Evolutionary conservation across 768 basidiomycete species (phyloP), one percentile per base, ranked within the genome.

Genomic region (Boletus edulis): DNA sequence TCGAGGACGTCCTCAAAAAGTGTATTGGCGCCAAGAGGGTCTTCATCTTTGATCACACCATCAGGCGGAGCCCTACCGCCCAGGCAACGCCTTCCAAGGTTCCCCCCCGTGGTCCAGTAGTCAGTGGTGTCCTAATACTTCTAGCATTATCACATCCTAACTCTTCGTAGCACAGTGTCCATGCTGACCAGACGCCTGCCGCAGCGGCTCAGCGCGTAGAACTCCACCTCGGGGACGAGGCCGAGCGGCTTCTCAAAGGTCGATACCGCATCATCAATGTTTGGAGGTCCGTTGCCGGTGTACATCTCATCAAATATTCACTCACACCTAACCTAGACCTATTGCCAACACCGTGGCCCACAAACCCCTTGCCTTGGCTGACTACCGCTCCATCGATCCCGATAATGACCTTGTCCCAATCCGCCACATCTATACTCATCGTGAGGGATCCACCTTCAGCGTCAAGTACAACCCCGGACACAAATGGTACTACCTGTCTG

Each of bases 251-350:
- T 18, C 67, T 79, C 49, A 67, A 73, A 52, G 65, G 69, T 13
- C 75, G 77, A 47, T 68, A 71, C 31, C 75, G 73, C 46, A 76
- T 78, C 60, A 76, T 79, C 62, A 79, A 79, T 56, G 72, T 78
- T 46, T 78, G 78, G 78, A 74, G 78, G 59, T 66, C 10, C 43
- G 57, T 43, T 14, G 4, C n/a, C 5, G 11, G 0, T 7, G 14
- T 11, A 18, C 13, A 3, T 32, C 5, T 35, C 27, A 18, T 12
- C 17, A 15, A 37, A 9, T 31, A 43, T 2, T 4, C 29, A 9
- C 53, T 58, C 38, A 63, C 27, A 6, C 27, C 22, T 32, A 45
- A 29, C 8, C 8, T 31, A 67, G 64, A 27, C 77, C 76, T 5
- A 76, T 78, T 49, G 64, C 39, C 40, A 61, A 78, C 58, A 59